These are phyloP conservation scores for Erythrobasidium yunnanense DNA, from an alignment of 768 basidiomycete genomes.

Conservation along the genomic window DNA sequence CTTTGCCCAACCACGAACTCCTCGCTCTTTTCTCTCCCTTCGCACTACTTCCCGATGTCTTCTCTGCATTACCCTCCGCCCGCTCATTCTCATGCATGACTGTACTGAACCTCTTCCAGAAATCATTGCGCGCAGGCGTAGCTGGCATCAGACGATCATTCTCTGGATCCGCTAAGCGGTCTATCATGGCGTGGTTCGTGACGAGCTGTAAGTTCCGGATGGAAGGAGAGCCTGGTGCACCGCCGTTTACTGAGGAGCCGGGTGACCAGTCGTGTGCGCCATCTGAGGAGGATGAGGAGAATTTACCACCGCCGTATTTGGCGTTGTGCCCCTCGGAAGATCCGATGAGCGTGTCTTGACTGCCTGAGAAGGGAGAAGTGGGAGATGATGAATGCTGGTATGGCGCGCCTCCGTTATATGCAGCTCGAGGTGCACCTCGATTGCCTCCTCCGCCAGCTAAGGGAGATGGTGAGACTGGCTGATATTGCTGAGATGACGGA, in stretches of 20 bases:
- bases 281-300: background rate
- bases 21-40: background rate
- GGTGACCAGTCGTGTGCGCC: conserved; percentile 5
- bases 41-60: conserved; percentile 6
- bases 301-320: no score
- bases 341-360: conserved; percentile 14
- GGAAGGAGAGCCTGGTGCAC: conserved; percentile 1
- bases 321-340: background rate
- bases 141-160: conserved; percentile 19
- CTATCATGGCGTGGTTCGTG: background rate
- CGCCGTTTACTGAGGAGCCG: background rate
- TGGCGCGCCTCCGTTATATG: background rate
- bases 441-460: no score
- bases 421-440: background rate
- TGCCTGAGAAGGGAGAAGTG: conserved; percentile 10
- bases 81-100: conserved; percentile 19
- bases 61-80: conserved; percentile 3
- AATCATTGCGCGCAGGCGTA: conserved; percentile 15
- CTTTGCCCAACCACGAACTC: conserved; percentile 10
- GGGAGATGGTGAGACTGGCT: background rate
- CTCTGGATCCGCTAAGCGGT: conserved; percentile 1
- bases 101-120: conserved; percentile 16
- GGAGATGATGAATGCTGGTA: background rate
- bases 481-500: background rate
- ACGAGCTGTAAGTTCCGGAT: conserved; percentile 17